Evolutionary conservation across 371 early-diverging fungal species (phyloP), one percentile per base, ranked within the genome.

Genomic region (Basidiobolus meristosporus): DNA sequence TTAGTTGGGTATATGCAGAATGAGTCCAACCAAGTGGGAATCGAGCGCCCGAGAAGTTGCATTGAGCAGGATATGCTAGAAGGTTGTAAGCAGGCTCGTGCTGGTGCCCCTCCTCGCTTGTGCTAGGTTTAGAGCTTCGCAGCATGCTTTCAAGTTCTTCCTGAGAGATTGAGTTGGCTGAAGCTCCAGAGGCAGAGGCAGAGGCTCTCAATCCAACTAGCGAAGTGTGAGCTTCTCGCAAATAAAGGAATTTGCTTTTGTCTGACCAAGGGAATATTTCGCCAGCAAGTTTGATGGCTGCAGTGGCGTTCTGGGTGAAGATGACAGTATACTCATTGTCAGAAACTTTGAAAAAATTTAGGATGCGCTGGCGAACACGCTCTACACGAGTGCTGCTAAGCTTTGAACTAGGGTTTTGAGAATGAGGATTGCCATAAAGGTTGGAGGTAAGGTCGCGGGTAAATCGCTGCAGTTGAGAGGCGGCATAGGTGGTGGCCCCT

Each of bases 31-130:
- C 43, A 11, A 74, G 52, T 3, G 77, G 73, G 40, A 67, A 77
- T 19, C 70, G 62, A 23, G 48, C 45, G 2, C 84, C 84, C 9
- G 71, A 61, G 51, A 76, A 78, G 52, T 84, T 84, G 50, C 78
- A 80, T 50, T 82, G 82, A 1, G 77, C 81, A 0, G 81, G 77
- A 49, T 65, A 77, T 1, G 76, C 72, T 28, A 80, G 56, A 7
- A 84, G 54, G 31, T 67, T 65, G 39, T 54, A 57, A 3, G 23
- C 40, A 17, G 31, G 10, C 16, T 19, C 31, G 20, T 40, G n/a
- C 18, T 35, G 16, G 19, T 34, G 3, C 19, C 16, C 31, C 2
- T 31, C 23, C 26, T 30, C 15, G 9, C 11, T 16, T 28, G 39
- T 16, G 43, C 16, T 12, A 14, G 29, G 11, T 12, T 16, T 15